Base-by-base conservation (phyloP, 345 rosid species). In the Pugionium cornutum region DNA sequence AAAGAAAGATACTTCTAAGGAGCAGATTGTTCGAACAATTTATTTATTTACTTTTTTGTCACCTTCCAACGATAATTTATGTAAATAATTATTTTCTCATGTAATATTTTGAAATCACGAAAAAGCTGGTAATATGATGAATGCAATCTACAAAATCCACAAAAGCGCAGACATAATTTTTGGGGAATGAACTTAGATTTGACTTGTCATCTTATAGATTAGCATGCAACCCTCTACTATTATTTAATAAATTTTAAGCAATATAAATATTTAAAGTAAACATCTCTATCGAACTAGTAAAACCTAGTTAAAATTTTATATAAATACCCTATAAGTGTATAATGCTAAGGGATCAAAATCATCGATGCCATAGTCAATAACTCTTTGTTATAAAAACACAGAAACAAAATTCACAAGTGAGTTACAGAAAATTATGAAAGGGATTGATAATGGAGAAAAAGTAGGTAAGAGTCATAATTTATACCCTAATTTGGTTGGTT, bases 401-500 rank as follows among this genome's bases (percentile, higher is more conserved):
- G 51, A 54, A 42, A 32, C 7, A 6, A 6, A 55, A 37, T 54
- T 55, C 69, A 26, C 11, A 28, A 63, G 31, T 41, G 75, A 46
- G 63, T 42, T 55, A 18, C 27, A 37, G 49, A 64, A 67, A 72
- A 34, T 49, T 50, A 51, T 58, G 71, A 72, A 72, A 72, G 42
- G 59, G 66, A 49, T 64, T 72, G 76, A 65, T 50, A 43, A 52
- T 66, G 53, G 37, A 44, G 61, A 58, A 58, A 53, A 58, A 59
- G 53, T 72, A 44, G 76, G 72, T 73, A 66, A 4, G 6, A 53
- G 76, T 73, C 71, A 73, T 67, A 44, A 66, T 74, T 62, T 54
- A 36, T 48, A 61, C 64, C 73, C 63, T 67, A 53, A 47, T 67
- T 61, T 67, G 68, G 73, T 62, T 67, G 73, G 77, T 74, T 74